Evolutionary conservation across 2,329 filamentous ascomycete genomes (phyloP).

Genomic region (Exophiala oligosperma): DNA sequence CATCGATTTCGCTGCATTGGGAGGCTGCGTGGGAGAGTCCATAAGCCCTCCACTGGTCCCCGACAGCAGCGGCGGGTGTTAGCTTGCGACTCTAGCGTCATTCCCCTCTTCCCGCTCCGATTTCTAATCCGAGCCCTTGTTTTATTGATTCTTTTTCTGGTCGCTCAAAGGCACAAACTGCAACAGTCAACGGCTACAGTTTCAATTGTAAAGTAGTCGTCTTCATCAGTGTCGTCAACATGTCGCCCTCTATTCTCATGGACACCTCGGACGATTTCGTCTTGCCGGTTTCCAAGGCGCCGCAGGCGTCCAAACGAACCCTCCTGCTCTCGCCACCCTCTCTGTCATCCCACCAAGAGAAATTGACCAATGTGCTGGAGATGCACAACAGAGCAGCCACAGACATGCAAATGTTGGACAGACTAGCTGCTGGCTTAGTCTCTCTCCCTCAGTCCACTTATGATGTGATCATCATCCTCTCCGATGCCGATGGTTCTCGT

Average conservation of each 20-base stretch:
- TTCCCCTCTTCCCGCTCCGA: constrained; percentile 1
- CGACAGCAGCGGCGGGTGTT: no score
- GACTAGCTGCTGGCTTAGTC: constrained; percentile 78
- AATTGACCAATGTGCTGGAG: constrained; percentile 69
- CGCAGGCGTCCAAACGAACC: constrained; percentile 52
- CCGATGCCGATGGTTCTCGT: constrained; percentile 70
- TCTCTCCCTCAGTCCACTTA: constrained; percentile 75
- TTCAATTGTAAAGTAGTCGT: no score
- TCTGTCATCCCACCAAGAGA: constrained; percentile 79
- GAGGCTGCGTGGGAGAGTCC: no score
- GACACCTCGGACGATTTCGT: constrained; percentile 58
- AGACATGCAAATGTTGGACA: constrained; percentile 97
- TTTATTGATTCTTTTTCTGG: not conserved
- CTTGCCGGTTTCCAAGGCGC: constrained; percentile 32
- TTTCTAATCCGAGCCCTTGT: constrained; percentile 4
- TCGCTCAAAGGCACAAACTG: not conserved
- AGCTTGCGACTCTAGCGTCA: constrained; percentile 3
- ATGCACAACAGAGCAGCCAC: constrained; percentile 73
- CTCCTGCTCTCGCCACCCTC: constrained; percentile 89
- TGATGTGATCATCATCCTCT: constrained; percentile 79
- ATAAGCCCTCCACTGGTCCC: no score
- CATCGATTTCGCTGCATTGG: no score
- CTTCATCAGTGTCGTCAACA: constrained; percentile 10
- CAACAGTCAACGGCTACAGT: no score
- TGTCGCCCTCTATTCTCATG: constrained; percentile 53